Conservation (phyloP, 2,329 filamentous ascomycete species). For the Chalaropsis thielavioides region DNA sequence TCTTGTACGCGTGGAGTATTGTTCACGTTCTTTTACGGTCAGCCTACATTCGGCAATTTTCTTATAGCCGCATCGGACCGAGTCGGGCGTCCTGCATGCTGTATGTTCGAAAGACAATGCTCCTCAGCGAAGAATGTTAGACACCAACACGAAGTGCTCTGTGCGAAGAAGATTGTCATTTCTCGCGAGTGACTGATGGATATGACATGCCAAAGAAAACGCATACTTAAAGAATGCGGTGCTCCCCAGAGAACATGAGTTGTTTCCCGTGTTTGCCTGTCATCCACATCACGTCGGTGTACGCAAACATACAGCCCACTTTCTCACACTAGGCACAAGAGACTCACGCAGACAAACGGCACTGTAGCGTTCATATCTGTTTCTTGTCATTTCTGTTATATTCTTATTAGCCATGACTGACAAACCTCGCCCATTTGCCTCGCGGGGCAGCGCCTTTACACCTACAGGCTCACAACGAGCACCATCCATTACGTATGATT, state of each 20-base stretch:
- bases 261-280: conserved; percentile 4
- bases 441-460: neutral
- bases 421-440: neutral
- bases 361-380: neutral
- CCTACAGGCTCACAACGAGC: neutral
- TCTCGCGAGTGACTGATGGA: neutral
- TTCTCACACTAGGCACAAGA: neutral
- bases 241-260: neutral
- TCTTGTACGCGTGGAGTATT: neutral
- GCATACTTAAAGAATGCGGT: neutral
- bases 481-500: neutral
- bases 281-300: neutral
- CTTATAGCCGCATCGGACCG: conserved; percentile 5
- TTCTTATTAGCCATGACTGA: neutral
- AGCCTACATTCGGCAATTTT: neutral
- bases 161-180: neutral
- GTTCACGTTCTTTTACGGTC: neutral
- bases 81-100: conserved; percentile 8
- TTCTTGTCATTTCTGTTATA: too few relatives aligned
- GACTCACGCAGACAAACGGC: neutral
- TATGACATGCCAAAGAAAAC: neutral
- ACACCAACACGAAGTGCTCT: neutral
- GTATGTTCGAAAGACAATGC: neutral
- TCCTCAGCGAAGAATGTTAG: neutral
- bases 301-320: neutral